These are phyloP conservation scores for Fusarium beomiforme DNA, from an alignment of 2,329 filamentous ascomycete species.

Conservation along the genomic window DNA sequence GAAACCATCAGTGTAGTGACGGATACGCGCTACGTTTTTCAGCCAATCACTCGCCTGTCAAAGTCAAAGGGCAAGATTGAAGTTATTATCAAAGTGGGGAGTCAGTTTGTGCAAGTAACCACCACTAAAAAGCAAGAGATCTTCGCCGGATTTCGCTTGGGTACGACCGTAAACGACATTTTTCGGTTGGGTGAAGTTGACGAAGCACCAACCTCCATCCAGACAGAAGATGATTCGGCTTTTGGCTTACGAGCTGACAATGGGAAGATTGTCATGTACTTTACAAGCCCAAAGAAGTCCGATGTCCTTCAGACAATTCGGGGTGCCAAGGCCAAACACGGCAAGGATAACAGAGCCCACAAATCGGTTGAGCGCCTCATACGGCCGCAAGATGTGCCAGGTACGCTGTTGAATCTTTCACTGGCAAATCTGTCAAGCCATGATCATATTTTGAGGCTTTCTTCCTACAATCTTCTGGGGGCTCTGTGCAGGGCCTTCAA, in stretches of 20 bases:
- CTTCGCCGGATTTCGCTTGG: slow-evolving; percentile 68
- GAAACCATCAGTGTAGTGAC: slow-evolving; percentile 76
- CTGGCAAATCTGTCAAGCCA: slow-evolving; percentile 72
- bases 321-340: slow-evolving; percentile 70
- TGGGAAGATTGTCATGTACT: slow-evolving; percentile 77
- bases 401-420: slow-evolving; percentile 73
- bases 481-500: slow-evolving; percentile 75
- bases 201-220: slow-evolving; percentile 71
- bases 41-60: slow-evolving; percentile 71
- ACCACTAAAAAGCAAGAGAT: slow-evolving; percentile 76
- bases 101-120: slow-evolving; percentile 75
- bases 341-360: slow-evolving; percentile 68
- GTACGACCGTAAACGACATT: slow-evolving; percentile 74
- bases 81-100: slow-evolving; percentile 74
- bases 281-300: slow-evolving; percentile 71
- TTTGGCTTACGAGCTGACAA: slow-evolving; percentile 75
- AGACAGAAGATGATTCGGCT: slow-evolving; percentile 72
- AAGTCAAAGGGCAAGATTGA: slow-evolving; percentile 77
- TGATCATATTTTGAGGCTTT: slow-evolving; percentile 67
- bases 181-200: slow-evolving; percentile 75
- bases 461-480: slow-evolving; percentile 74
- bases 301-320: slow-evolving; percentile 73
- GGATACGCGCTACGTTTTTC: slow-evolving; percentile 72
- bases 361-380: slow-evolving; percentile 74
- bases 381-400: slow-evolving; percentile 75